Percentiles rank a stretch among this genome's conserved stretches.
Conservation (phyloP, 2,329 filamentous ascomycete genomes). For the Colletotrichum abscissum region DNA sequence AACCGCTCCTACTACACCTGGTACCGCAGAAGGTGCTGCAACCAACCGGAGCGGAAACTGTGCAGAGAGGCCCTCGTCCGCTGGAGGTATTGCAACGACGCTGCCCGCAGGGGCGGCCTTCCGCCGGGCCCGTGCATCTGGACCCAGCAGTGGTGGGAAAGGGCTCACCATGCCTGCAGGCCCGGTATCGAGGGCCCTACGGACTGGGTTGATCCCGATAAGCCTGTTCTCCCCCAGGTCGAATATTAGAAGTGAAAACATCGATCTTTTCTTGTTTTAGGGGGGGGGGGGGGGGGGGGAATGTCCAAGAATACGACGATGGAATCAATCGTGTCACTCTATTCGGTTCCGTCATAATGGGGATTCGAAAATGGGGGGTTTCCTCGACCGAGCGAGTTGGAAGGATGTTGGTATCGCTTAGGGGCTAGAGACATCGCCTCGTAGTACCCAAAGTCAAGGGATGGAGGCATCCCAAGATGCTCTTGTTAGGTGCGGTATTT, state of each 20-base stretch:
- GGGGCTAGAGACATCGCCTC: too few relatives aligned
- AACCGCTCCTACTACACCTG: too few relatives aligned
- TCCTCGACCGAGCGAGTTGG: too few relatives aligned
- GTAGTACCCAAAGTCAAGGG: too few relatives aligned
- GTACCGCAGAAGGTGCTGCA: neutral
- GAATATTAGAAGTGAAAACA: neutral
- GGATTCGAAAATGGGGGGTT: too few relatives aligned
- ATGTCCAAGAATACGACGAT: too few relatives aligned
- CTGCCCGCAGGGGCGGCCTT: neutral
- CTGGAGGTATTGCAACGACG: neutral
- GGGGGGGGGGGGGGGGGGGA: too few relatives aligned
- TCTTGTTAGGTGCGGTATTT: too few relatives aligned
- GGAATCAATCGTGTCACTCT: too few relatives aligned
- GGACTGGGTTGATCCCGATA: slow-evolving; percentile 6
- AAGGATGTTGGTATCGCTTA: too few relatives aligned
- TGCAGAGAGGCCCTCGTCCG: neutral
- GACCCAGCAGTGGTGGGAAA: neutral
- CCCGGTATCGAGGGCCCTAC: slow-evolving; percentile 4
- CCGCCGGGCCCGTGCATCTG: neutral
- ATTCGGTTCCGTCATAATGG: too few relatives aligned
- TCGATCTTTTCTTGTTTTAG: neutral
- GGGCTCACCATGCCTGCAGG: neutral
- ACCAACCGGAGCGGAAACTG: neutral
- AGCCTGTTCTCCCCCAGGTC: neutral
- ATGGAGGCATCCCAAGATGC: too few relatives aligned